Base-by-base conservation (phyloP, 257 asterid species). In the Petrea volubilis region DNA sequence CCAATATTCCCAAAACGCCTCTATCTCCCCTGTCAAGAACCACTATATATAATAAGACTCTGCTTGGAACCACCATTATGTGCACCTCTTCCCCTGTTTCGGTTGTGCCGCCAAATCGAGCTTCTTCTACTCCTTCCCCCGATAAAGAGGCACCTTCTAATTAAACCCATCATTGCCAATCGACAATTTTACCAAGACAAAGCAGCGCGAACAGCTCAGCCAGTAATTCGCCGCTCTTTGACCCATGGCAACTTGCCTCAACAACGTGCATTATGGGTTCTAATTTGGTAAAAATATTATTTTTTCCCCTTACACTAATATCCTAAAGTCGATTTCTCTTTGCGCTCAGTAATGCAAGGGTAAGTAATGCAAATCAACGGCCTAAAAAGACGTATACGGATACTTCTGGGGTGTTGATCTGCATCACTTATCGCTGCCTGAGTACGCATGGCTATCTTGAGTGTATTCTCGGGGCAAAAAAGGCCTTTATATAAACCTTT, bases 311-410 rank as follows among this genome's bases (percentile, higher is more conserved):
- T 56, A 11, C 74, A 28, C 66, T 40, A 40, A 25, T 55, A 27
- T 27, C 44, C 20, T 40, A 69, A 60, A 57, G 33, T 57, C 0
- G 46, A 21, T 25, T 28, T 20, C 25, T 5, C 6, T 4, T 20
- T 25, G 18, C 9, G 1, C 14, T 14, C 34, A 27, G 17, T 43
- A 28, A 18, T 56, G 58, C 28, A 41, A 53, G 55, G 25, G 55
- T 57, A 69, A 69, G 74, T 69, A 69, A 69, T 41, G 67, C 74
- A 69, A 69, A 69, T 69, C 74, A 69, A 69, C 74, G 74, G 53
- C 74, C 74, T 1, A 14, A 23, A 27, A 23, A 0, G 28, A 2
- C 23, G 1, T 2, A 13, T 4, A 15, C 34, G 14, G 44, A 18
- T 21, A 12, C 5, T 57, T 29, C 12, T 29, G 63, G 40, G 63